These are phyloP conservation scores for Crithidia thermophila DNA, from an alignment of 208 protist genomes.

Conservation along the genomic window DNA sequence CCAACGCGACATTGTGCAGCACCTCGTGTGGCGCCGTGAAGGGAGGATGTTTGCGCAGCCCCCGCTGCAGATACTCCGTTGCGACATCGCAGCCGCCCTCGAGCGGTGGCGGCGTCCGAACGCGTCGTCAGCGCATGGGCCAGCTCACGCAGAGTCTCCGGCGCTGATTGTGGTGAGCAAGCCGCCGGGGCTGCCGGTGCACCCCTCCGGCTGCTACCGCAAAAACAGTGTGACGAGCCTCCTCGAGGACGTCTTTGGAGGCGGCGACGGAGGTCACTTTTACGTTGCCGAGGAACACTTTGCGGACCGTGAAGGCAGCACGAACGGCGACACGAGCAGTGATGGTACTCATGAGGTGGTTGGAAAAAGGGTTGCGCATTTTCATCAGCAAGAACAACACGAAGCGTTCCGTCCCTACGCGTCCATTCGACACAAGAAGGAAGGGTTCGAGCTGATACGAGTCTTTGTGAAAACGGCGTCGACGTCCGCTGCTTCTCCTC, in stretches of 20 bases:
- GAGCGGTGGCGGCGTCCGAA: not conserved
- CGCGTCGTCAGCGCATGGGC: constrained; percentile 43
- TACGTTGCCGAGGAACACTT: constrained; percentile 26
- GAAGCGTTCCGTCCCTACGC: constrained; percentile 30
- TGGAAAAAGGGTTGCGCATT: too few species aligned
- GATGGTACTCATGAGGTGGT: too few species aligned
- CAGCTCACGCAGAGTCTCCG: too few species aligned
- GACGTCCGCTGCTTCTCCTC: not conserved
- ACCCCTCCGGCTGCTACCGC: constrained; percentile 91
- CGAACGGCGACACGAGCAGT: not conserved
- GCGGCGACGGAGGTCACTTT: constrained; percentile 14
- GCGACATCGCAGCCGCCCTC: constrained; percentile 21
- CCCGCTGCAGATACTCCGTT: constrained; percentile 57
- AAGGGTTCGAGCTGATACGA: constrained; percentile 74
- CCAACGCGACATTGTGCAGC: constrained; percentile 81
- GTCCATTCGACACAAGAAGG: constrained; percentile 43
- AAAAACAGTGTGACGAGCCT: constrained; percentile 94
- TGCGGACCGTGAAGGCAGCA: not conserved
- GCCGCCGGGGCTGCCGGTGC: constrained; percentile 79
- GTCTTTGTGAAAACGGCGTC: constrained; percentile 36
- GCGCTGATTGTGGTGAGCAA: constrained; percentile 72
- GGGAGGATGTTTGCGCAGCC: constrained; percentile 80
- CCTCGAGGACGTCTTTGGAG: constrained; percentile 84
- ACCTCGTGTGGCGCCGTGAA: constrained; percentile 94
- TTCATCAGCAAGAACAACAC: too few species aligned